phyloP scores from a whole-genome alignment of 208 protist species.

The Trypanosoma melophagium region DNA sequence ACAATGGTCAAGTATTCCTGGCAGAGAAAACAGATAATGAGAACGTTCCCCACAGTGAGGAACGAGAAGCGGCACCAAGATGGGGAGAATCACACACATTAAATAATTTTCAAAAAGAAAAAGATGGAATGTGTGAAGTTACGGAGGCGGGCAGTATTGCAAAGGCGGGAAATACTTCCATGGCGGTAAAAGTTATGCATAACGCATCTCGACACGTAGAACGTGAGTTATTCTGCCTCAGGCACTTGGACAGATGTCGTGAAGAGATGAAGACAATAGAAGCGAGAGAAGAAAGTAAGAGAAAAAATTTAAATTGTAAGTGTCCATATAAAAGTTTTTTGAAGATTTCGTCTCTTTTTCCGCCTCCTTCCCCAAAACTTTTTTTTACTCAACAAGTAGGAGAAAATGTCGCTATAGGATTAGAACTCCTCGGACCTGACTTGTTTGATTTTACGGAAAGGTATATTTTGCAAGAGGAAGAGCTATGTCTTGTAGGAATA shows the following conservation, averaged over 20 bases:
- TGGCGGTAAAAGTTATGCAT: conserved; percentile 28
- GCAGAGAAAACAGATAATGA: not conserved
- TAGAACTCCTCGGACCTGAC: conserved; percentile 32
- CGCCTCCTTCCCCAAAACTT: conserved; percentile 23
- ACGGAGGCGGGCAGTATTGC: not conserved
- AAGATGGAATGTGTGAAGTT: not conserved
- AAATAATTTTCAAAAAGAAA: not conserved
- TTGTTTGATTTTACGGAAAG: conserved; percentile 33
- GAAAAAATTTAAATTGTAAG: not conserved
- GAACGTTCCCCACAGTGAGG: not conserved
- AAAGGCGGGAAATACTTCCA: not conserved
- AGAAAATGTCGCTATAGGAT: conserved; percentile 30
- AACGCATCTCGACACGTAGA: conserved; percentile 22
- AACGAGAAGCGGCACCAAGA: conserved; percentile 11
- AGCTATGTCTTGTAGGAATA: conserved; percentile 30
- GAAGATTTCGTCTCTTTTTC: not conserved
- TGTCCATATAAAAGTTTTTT: not conserved
- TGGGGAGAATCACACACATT: not conserved
- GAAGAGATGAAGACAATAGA: not conserved
- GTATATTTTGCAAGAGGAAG: conserved; percentile 23
- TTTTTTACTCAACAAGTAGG: conserved; percentile 28
- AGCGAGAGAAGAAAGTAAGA: not conserved
- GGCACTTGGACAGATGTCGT: conserved; percentile 20
- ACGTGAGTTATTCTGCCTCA: conserved; percentile 26
- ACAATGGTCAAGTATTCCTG: conserved; percentile 35